These are phyloP conservation scores for Dujonia santamariae DNA, from an alignment of 1,139 yeast species.

Conservation along the genomic window DNA sequence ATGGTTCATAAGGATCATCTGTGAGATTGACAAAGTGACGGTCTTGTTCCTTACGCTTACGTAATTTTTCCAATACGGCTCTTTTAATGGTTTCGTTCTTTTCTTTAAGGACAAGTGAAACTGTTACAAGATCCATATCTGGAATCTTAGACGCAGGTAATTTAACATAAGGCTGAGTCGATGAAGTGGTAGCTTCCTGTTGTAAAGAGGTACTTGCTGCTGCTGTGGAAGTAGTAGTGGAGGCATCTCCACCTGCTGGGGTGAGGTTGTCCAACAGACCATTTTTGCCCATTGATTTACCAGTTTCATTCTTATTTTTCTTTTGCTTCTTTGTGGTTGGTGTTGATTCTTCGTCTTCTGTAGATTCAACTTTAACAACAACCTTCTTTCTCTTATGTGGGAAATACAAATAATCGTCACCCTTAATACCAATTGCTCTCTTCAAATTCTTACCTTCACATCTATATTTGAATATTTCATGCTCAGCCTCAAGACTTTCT, in stretches of 20 bases:
- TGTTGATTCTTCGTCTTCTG: constrained; percentile 32
- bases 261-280: not conserved
- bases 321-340: constrained; percentile 14
- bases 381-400: constrained; percentile 76
- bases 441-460: constrained; percentile 69
- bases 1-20: constrained; percentile 90
- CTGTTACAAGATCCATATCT: constrained; percentile 84
- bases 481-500: constrained; percentile 57
- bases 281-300: constrained; percentile 5
- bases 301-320: constrained; percentile 21
- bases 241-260: constrained; percentile 6
- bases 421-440: constrained; percentile 70
- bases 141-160: constrained; percentile 90
- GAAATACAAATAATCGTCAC: constrained; percentile 80
- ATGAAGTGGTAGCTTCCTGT: constrained; percentile 26
- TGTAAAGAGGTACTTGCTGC: constrained; percentile 9
- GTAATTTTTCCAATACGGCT: constrained; percentile 80
- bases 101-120: constrained; percentile 69
- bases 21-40: constrained; percentile 77
- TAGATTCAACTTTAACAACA: constrained; percentile 31
- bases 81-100: constrained; percentile 76
- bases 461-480: constrained; percentile 66
- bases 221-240: constrained; percentile 1
- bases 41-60: constrained; percentile 70
- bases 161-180: constrained; percentile 78